Base-by-base conservation (phyloP, 306 rosid genomes). In the Citrullus mucosospermus region DNA sequence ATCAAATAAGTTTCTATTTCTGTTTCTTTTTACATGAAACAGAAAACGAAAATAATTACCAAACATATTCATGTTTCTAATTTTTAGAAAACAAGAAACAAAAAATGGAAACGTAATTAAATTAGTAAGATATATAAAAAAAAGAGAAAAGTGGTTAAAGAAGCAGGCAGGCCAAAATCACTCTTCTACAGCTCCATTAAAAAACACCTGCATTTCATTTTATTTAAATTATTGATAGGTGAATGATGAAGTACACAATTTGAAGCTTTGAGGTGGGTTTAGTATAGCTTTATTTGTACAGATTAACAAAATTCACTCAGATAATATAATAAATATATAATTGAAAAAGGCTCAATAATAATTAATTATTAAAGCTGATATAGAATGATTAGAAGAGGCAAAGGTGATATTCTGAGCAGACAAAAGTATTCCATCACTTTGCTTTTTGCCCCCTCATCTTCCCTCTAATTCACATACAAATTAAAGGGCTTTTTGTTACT, bases 311-410 rank as follows among this genome's bases (percentile, higher is more conserved):
- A 68, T 41, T 20, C 73, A 43, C 46, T 36, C 5, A 67, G 0
- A 68, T 20, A 68, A 68, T 67, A 11, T 10, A 3, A 43, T 20
- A 14, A n/a, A 41, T 43, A 41, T 43, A 43, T 10, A 68, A 68
- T 18, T 6, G 4, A 70, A 44, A 70, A 70, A 67, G 11, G 73
- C 18, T 39, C 4, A 41, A 68, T 41, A 41, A 68, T 41, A 38
- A 67, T 67, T 3, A 25, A 46, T 53, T 5, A 53, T 53, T 20
- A 69, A 69, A 69, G 75, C 50, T 43, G 75, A 17, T 10, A 5
- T 14, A 20, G 32, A 43, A 69, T 69, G 75, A 69, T 69, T 69
- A 69, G 75, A 69, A n/a, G 55, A 69, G 41, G 55, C 55, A 69
- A 39, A 39, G 50, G 32, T 69, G 28, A 67, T 67, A 67, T 67